phyloP scores from a whole-genome alignment of 306 rosid genomes.

The Acacia melanoxylon region DNA sequence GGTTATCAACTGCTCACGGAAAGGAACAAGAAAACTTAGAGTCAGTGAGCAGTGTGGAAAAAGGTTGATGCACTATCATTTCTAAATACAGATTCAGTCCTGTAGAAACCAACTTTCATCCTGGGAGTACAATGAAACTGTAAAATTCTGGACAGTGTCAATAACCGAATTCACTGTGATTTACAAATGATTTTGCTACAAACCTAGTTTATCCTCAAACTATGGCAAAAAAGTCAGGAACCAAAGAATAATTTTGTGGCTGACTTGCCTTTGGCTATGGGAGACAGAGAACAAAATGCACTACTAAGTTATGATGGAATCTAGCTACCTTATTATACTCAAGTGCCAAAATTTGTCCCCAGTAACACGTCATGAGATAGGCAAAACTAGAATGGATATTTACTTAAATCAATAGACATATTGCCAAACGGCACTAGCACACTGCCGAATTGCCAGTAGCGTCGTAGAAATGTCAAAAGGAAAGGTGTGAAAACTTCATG shows the following conservation, averaged over 20 bases:
- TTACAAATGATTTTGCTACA: background rate
- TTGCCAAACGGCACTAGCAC: background rate
- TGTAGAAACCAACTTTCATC: background rate
- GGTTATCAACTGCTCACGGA: slow-evolving; percentile 31
- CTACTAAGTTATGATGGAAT: background rate
- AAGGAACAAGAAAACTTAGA: slow-evolving; percentile 17
- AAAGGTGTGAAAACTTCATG: background rate
- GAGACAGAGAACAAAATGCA: background rate
- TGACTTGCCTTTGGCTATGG: background rate
- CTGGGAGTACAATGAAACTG: slow-evolving; percentile 14
- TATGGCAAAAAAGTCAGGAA: background rate
- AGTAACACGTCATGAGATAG: background rate
- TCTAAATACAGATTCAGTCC: slow-evolving; percentile 9
- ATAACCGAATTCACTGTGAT: slow-evolving; percentile 8
- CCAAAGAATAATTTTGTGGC: background rate
- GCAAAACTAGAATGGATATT: background rate
- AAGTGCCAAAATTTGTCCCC: background rate
- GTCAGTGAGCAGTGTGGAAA: slow-evolving; percentile 23
- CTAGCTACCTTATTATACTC: slow-evolving; percentile 9
- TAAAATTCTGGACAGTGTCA: slow-evolving; percentile 9
- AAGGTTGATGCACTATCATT: slow-evolving; percentile 16
- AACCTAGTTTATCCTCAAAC: background rate
- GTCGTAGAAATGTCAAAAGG: slow-evolving; percentile 1
- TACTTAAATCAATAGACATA: slow-evolving; percentile 2
- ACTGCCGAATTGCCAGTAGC: slow-evolving; percentile 1